Evolutionary conservation across 2,329 filamentous ascomycete species (phyloP).

Genomic region (Chrysosporium queenslandicum): DNA sequence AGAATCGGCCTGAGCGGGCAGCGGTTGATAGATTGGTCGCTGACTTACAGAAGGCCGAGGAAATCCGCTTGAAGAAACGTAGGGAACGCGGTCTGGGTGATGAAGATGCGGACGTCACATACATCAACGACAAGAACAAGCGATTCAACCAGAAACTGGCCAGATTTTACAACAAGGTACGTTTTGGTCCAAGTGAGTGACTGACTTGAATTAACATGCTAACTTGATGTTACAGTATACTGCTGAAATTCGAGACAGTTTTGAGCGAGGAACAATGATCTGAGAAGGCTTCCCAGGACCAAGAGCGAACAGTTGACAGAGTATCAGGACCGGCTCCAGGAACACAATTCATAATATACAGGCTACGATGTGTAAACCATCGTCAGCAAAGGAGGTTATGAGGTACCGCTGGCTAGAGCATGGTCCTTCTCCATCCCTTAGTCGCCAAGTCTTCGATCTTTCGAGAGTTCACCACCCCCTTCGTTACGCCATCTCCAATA

Average conservation of each 20-base stretch:
- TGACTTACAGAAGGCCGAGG: constrained; percentile 81
- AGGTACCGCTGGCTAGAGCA: constrained; percentile 50
- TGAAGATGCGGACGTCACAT: constrained; percentile 85
- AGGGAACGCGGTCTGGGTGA: constrained; percentile 69
- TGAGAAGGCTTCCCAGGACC: constrained; percentile 35
- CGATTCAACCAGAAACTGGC: constrained; percentile 97
- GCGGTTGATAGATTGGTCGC: constrained; percentile 79
- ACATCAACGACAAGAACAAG: constrained; percentile 99
- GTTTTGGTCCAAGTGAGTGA: constrained; percentile 16
- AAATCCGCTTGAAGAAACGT: constrained; percentile 73
- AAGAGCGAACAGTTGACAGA: constrained; percentile 11
- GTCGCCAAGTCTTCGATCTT: constrained; percentile 73
- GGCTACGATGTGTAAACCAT: neutral
- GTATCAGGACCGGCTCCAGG: neutral
- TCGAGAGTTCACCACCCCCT: constrained; percentile 65
- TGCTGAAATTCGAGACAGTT: constrained; percentile 89
- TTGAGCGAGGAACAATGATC: constrained; percentile 94
- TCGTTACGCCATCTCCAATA: constrained; percentile 60
- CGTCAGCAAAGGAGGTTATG: neutral
- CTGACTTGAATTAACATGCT: neutral
- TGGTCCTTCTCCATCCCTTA: constrained; percentile 77
- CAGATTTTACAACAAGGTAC: constrained; percentile 85
- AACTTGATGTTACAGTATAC: constrained; percentile 54
- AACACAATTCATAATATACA: constrained; percentile 13
- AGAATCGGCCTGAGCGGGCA: constrained; percentile 78